These are phyloP conservation scores for Chimonanthus praecox DNA, from an alignment of 164 flowering plant genomes.

Conservation along the genomic window DNA sequence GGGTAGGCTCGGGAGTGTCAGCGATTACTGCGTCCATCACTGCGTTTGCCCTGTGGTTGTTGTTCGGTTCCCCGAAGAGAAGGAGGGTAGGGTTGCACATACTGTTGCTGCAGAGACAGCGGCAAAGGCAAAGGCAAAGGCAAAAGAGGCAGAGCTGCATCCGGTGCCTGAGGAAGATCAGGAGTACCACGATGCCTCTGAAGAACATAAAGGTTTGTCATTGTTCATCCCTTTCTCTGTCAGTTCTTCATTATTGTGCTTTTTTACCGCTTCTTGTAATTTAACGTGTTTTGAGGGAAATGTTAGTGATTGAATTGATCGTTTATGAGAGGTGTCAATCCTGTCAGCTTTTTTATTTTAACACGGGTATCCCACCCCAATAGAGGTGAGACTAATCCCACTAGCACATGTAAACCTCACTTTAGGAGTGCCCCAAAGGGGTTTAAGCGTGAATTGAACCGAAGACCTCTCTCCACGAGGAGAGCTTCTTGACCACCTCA, in stretches of 20 bases:
- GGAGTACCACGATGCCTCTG: conserved; percentile 43
- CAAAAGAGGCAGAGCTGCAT: conserved; percentile 22
- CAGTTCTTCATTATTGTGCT: neutral
- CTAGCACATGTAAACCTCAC: too few species aligned
- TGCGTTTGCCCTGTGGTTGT: conserved; percentile 89
- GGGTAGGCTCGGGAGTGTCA: conserved; percentile 65
- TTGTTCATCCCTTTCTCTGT: neutral
- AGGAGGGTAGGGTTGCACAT: conserved; percentile 18
- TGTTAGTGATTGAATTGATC: neutral
- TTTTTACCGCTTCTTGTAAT: neutral
- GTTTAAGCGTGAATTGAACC: too few species aligned
- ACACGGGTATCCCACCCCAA: too few species aligned
- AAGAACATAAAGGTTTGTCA: conserved; percentile 27
- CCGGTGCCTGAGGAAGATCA: conserved; percentile 41
- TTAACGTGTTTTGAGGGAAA: neutral
- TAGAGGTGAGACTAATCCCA: too few species aligned
- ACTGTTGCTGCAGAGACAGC: conserved; percentile 2
- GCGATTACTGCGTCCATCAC: conserved; percentile 82
- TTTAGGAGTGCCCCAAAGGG: too few species aligned
- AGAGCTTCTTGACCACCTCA: too few species aligned
- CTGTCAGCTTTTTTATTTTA: too few species aligned
- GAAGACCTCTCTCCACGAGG: too few species aligned
- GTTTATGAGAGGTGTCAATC: neutral
- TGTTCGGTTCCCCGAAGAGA: conserved; percentile 53
- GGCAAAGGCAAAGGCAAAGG: neutral